Conservation (phyloP, 106 monocot species). For the Platanthera guangdongensis region DNA sequence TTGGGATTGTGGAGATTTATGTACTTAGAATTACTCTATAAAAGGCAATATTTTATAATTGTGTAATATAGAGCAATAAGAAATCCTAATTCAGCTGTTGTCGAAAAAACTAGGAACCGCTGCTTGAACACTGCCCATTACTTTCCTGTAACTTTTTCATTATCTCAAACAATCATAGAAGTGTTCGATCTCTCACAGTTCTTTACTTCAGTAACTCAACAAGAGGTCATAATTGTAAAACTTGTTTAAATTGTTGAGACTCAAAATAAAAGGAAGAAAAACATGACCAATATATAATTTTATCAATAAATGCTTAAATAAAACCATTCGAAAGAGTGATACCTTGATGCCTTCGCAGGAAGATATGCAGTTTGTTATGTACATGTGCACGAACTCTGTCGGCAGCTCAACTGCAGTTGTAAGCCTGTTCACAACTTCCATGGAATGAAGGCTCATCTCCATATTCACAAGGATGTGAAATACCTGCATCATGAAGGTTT, state of each 20-base stretch:
- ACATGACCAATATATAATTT: not conserved
- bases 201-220: too few relatives aligned
- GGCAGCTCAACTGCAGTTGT: constrained; percentile 87
- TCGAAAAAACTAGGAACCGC: too few relatives aligned
- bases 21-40: too few relatives aligned
- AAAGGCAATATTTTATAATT: too few relatives aligned
- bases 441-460: constrained; percentile 96
- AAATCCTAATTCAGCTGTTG: too few relatives aligned
- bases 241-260: not conserved
- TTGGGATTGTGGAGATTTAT: too few relatives aligned
- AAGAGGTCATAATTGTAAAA: not conserved
- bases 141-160: too few relatives aligned
- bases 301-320: not conserved
- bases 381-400: constrained; percentile 74
- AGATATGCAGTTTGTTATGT: constrained; percentile 89
- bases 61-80: too few relatives aligned
- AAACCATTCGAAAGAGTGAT: not conserved
- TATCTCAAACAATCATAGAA: too few relatives aligned
- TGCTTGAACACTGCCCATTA: too few relatives aligned
- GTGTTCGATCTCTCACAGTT: too few relatives aligned
- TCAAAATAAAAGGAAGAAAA: not conserved
- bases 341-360: constrained; percentile 75
- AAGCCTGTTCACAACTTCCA: constrained; percentile 98
- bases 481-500: constrained; percentile 39
- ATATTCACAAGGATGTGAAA: constrained; percentile 84